phyloP scores from a whole-genome alignment of 164 flowering plant species.

The Macadamia tetraphylla region DNA sequence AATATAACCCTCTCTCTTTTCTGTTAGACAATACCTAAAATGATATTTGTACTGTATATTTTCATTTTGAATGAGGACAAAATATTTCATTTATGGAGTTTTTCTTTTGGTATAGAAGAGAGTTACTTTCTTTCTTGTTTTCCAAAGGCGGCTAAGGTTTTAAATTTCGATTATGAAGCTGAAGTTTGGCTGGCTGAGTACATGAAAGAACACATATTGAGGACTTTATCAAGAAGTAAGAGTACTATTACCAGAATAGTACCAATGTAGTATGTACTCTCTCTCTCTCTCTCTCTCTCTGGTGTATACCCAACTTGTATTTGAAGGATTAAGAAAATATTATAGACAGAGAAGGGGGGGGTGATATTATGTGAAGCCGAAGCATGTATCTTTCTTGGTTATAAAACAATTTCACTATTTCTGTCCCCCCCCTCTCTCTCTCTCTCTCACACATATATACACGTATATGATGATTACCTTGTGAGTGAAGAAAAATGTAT shows the following conservation, averaged over 20 bases:
- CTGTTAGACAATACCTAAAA: no score
- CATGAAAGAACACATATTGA: not conserved
- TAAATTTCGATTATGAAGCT: no score
- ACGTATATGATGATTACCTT: constrained; percentile 40
- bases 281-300: not conserved
- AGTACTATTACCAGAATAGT: not conserved
- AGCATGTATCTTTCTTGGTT: constrained; percentile 36
- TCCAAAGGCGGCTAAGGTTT: no score
- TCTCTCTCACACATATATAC: not conserved
- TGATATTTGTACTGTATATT: no score
- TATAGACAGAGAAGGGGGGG: constrained; percentile 12
- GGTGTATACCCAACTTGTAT: not conserved
- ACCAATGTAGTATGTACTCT: not conserved
- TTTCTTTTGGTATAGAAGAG: no score
- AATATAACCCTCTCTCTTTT: no score
- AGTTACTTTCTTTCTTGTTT: no score
- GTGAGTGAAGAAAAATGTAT: constrained; percentile 59
- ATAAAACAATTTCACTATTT: constrained; percentile 13
- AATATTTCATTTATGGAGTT: no score
- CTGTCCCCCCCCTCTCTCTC: constrained; percentile 3
- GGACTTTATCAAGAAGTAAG: not conserved
- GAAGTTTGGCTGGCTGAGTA: no score
- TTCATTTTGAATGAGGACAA: no score
- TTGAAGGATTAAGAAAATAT: not conserved
- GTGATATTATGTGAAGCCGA: constrained; percentile 43